Base-by-base conservation (phyloP, 345 rosid genomes). In the Populus tremula region DNA sequence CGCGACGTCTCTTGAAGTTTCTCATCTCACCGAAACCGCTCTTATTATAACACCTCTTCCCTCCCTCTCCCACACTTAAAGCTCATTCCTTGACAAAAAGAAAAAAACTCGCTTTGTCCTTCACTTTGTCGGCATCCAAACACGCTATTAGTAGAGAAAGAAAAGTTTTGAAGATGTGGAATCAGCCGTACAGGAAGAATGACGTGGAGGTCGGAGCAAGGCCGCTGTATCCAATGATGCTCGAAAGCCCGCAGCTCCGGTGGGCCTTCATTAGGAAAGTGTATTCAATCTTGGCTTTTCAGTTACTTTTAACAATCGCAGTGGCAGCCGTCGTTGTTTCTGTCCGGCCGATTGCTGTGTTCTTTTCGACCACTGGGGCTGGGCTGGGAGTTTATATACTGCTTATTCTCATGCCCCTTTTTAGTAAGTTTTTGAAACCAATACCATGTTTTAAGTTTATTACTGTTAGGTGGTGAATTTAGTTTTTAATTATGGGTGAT, bases 201-300 rank as follows among this genome's bases (percentile, higher is more conserved):
- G 97, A 95, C 75, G 69, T 86, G 87, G 99, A 95, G 87, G 80
- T 88, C 29, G 98, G 94, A 12, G 71, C 87, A 11, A 83, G 82
- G 79, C 96, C 92, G 67, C 89, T 93, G 71, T 93, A 92, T 75
- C 99, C 99, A 62, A 85, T 76, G 93, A 95, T 93, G 99, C 78
- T 85, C 11, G 99, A 95, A 82, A 86, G 86, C 78, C 96, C 98
- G 71, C 89, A 91, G 85, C 87, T 95, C 80, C 91, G 99, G 12
- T 95, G 99, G 98, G 81, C 91, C 41, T 95, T 95, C 83, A 95
- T 95, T 43, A 88, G 99, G 17, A 95, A 95, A 72, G 87, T 95
- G 17, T 95, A 95, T 77, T 84, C 92, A 20, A 93, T 95, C 82
- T 69, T 95, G 27, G 56, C 90, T 74, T 35, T 95, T 38, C 99